These are phyloP conservation scores for Echinochloa phyllopogon DNA, from an alignment of 176 grass and related monocot genomes.

Conservation along the genomic window DNA sequence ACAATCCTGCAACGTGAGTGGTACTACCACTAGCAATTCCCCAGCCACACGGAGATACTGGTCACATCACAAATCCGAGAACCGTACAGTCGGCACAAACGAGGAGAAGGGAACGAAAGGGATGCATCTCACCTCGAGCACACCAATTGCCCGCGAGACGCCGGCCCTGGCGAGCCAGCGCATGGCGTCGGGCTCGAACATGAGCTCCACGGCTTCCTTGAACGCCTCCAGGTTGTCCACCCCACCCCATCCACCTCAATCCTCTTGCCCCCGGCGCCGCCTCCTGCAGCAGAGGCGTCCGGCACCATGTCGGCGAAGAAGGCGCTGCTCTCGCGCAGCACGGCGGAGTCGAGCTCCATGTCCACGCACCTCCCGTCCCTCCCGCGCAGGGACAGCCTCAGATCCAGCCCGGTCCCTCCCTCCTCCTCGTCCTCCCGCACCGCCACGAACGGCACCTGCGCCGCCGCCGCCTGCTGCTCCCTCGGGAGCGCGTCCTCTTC, in stretches of 20 bases:
- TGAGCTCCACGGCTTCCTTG: constrained; percentile 75
- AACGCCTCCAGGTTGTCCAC: constrained; percentile 80
- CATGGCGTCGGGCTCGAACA: constrained; percentile 62
- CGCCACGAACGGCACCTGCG: constrained; percentile 43
- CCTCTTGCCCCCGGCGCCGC: constrained; percentile 30
- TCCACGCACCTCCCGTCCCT: constrained; percentile 62
- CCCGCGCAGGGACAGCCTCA: constrained; percentile 67
- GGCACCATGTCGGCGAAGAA: constrained; percentile 75
- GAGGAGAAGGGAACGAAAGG: neutral
- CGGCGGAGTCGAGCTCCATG: constrained; percentile 76
- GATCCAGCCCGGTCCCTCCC: constrained; percentile 51
- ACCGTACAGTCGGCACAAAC: neutral
- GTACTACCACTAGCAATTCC: neutral
- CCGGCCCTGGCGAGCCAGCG: constrained; percentile 66
- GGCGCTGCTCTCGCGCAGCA: constrained; percentile 64
- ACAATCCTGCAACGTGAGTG: neutral
- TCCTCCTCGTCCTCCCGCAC: constrained; percentile 41
- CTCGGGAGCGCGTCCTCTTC: constrained; percentile 4
- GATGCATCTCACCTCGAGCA: constrained; percentile 75
- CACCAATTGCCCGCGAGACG: constrained; percentile 62
- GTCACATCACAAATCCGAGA: neutral
- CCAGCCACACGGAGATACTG: neutral
- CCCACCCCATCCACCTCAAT: constrained; percentile 64
- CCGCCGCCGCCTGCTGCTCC: neutral
- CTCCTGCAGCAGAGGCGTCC: neutral